A percentile compares a stretch with the other conserved stretches of the same genome.
Conservation (phyloP, 352 stramenopile species). For the Phytophthora sansomeana region DNA sequence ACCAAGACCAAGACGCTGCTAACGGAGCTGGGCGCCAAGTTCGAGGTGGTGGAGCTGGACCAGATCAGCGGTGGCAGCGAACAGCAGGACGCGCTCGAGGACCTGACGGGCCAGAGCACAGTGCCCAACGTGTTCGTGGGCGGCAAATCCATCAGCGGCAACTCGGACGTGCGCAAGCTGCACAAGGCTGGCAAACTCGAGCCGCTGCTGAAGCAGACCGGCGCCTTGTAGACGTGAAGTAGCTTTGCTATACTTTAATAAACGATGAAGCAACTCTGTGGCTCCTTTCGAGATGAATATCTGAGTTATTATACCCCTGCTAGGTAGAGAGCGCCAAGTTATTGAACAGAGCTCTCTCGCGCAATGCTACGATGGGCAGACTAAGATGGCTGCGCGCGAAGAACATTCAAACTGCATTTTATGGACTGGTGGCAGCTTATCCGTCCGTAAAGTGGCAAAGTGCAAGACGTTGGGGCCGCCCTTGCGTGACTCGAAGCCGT, state of each 20-base stretch:
- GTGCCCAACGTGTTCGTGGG: constrained; percentile 98
- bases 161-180: constrained; percentile 93
- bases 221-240: constrained; percentile 49
- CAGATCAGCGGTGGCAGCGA: constrained; percentile 50
- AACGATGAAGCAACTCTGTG: too few species aligned
- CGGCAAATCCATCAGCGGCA: constrained; percentile 93
- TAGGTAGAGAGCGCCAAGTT: too few species aligned
- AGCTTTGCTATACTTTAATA: too few species aligned
- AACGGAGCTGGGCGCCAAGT: constrained; percentile 51
- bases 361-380: too few species aligned
- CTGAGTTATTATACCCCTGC: too few species aligned
- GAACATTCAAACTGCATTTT: too few species aligned
- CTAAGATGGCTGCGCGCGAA: too few species aligned
- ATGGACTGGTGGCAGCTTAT: constrained; percentile 19
- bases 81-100: constrained; percentile 59
- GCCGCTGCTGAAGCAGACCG: constrained; percentile 80
- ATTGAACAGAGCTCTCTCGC: too few species aligned
- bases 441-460: constrained; percentile 14
- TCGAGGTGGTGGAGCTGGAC: constrained; percentile 65
- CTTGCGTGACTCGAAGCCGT: constrained; percentile 5
- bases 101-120: constrained; percentile 89
- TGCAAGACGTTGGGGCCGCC: constrained; percentile 6
- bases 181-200: constrained; percentile 87
- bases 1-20: constrained; percentile 71
- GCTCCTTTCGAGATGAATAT: too few species aligned